Evolutionary conservation across 257 asterid genomes (phyloP), one percentile per base, ranked within the genome.

Genomic region (Nicotiana attenuata): DNA sequence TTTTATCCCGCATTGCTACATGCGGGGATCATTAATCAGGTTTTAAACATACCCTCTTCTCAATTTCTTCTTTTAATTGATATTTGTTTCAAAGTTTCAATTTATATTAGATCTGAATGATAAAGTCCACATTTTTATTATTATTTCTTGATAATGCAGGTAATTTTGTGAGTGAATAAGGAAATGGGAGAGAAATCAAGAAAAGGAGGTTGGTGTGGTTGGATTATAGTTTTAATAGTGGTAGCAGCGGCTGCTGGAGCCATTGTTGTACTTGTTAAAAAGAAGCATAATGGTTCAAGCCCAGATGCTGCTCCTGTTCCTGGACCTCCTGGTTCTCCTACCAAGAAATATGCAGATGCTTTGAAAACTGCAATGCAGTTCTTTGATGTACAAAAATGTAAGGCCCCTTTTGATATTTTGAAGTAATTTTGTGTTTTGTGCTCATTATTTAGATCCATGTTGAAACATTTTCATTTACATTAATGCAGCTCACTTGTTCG

Each of bases 331-430:
- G 89, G 89, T 7, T 78, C 86, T 31, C 79, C 89, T 41, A 69
- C 88, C 19, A 87, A 88, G 91, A 89, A 91, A 80, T 95, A 93
- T 50, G 90, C 86, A 0, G 91, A 91, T 26, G 98, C 99, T 66
- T 92, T 95, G 41, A 83, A 84, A 60, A 67, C 86, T 57, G 96
- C 99, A 65, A 84, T 91, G 94, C 93, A 93, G 89, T 95, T 93
- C 84, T 92, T 95, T 52, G 96, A 93, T n/a, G 64, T 93, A 0
- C 99, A 93, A 75, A 95, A 92, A 90, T 87, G 99, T 95, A 89
- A 19, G 31, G 24, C n/a, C 45, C 47, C 52, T 80, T 77, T 10
- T 73, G 15, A 24, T 47, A 13, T 15, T 73, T 73, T 71, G 78
- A 10, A 67, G 33, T 26, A 5, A 41, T 17, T 73, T 73, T 73